Percentiles rank a stretch among this genome's conserved stretches.
These are phyloP conservation scores for Cenchrus fungigraminus DNA, from an alignment of 176 grass and related monocot species.

Conservation along the genomic window DNA sequence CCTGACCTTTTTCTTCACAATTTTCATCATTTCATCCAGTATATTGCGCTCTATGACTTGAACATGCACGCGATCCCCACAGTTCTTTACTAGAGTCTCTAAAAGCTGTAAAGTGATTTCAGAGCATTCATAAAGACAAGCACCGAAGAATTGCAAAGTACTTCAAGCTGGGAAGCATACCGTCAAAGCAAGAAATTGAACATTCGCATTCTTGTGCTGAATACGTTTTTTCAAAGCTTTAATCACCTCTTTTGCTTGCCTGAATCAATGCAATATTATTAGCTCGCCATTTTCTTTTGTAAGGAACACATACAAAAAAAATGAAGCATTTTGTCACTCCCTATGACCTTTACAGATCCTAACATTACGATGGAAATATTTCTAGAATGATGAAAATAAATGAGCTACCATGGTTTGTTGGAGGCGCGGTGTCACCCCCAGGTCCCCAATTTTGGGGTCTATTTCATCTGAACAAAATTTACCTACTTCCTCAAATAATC, in stretches of 20 bases:
- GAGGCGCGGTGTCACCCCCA: background rate
- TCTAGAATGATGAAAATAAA: background rate
- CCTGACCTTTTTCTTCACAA: constrained; percentile 78
- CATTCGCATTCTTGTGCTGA: constrained; percentile 79
- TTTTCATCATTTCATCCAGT: constrained; percentile 82
- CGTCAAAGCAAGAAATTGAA: constrained; percentile 84
- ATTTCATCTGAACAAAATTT: background rate
- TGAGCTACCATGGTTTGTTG: background rate
- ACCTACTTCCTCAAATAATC: background rate
- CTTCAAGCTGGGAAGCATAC: constrained; percentile 47
- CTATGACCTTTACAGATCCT: constrained; percentile 23
- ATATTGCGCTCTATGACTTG: constrained; percentile 84
- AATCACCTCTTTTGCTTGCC: constrained; percentile 88
- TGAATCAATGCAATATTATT: constrained; percentile 39
- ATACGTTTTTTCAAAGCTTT: constrained; percentile 90
- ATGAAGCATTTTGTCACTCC: background rate
- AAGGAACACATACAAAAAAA: background rate
- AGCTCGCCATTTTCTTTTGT: background rate
- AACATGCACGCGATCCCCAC: constrained; percentile 73
- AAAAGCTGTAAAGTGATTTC: constrained; percentile 59
- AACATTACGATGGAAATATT: background rate
- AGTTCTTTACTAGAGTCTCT: constrained; percentile 90
- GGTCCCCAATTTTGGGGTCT: background rate
- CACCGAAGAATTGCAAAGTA: background rate
- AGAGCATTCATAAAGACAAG: constrained; percentile 35